These are phyloP conservation scores for Fraxinus paxiana DNA, from an alignment of 305 asterid species.

Conservation along the genomic window DNA sequence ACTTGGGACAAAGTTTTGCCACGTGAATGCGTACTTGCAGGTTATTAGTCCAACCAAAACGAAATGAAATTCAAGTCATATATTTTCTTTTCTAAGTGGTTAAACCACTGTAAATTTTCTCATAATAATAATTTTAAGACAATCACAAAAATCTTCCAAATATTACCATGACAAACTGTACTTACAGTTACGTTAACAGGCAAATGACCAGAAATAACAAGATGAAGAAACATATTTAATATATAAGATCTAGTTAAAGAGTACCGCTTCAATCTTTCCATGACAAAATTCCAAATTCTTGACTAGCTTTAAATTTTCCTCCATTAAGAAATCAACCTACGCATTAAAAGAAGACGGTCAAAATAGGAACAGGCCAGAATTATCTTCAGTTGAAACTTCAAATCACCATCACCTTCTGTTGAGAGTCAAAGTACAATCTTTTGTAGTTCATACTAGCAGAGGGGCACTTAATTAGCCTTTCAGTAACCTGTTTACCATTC, in stretches of 20 bases:
- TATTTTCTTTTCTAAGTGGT: neutral
- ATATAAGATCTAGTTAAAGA: neutral
- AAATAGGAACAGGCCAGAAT: neutral
- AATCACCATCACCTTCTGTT: conserved; percentile 36
- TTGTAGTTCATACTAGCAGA: conserved; percentile 30
- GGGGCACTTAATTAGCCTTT: conserved; percentile 12
- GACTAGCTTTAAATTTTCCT: conserved; percentile 34
- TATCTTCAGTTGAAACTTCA: neutral
- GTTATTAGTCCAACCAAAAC: neutral
- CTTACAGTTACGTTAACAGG: neutral
- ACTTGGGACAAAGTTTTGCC: neutral
- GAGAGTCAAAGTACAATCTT: conserved; percentile 38
- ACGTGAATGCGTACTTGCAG: neutral
- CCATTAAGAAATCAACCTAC: conserved; percentile 43
- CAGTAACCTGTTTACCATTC: conserved; percentile 25
- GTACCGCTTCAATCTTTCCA: conserved; percentile 54
- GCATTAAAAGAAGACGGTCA: neutral
- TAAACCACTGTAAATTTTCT: neutral
- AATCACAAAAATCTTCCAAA: neutral
- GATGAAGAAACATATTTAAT: neutral
- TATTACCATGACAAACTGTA: neutral
- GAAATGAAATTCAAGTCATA: neutral
- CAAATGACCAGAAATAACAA: neutral
- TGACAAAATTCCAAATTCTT: conserved; percentile 38
- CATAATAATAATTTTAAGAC: neutral